Base-by-base conservation (phyloP, 257 asterid species). In the Dorcoceras hygrometricum region DNA sequence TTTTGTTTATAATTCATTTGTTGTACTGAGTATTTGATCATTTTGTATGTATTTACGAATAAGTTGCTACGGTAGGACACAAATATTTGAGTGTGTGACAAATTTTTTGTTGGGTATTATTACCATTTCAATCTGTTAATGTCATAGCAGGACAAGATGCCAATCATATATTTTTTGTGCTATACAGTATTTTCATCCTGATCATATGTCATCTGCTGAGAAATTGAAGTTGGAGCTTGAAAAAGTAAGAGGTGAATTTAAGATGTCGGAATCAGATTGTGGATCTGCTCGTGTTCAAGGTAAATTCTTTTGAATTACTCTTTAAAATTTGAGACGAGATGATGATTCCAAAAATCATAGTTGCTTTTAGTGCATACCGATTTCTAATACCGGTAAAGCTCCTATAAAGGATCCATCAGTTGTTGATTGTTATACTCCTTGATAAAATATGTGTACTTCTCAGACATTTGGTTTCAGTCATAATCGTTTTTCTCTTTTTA, bases 271-370 rank as follows among this genome's bases (percentile, higher is more conserved):
- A 65, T 85, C 96, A 23, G 97, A 94, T 79, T 94, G 96, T 76
- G 99, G 99, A 61, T 94, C 97, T 74, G 83, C 96, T 66, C 96
- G 96, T 69, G 93, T 88, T 72, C 99, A 88, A 82, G 96, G 99
- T 90, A 59, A 71, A 31, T 70, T 68, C 23, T 16, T 69, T 53
- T 62, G 6, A 63, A 46, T 64, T 62, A 46, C 66, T 62, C 73
- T 48, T 62, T n/a, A 50, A 57, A 2, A 32, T 14, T 23, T 24
- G 62, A 23, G 22, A 39, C 53, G 12, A 14, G 22, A 46, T 59
- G 31, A 62, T 59, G 31, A 63, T 59, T 24, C 62, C 46, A 3
- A 23, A 23, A 4, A 23, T 18, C 34, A 63, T 59, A 22, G 26
- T 6, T 58, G 26, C 63, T 58, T 54, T 36, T 59, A 10, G 66